Percentiles rank a stretch among this genome's conserved stretches.
phyloP scores from a whole-genome alignment of 2,329 filamentous ascomycete genomes.

The Aureobasidium mangrovei region DNA sequence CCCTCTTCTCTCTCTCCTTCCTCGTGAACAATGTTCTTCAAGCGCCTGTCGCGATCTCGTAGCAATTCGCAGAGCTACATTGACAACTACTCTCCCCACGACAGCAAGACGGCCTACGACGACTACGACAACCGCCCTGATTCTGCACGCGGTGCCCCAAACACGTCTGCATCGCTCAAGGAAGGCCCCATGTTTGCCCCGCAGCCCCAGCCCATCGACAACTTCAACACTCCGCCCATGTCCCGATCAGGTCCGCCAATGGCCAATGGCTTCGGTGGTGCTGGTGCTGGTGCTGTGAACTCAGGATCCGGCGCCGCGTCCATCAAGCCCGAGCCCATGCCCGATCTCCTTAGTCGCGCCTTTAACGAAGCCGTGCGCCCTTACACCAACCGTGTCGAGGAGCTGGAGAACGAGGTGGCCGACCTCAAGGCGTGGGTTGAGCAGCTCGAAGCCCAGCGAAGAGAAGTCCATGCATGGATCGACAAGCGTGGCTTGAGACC shows the following conservation, averaged over 20 bases:
- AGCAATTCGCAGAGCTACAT: conserved; percentile 42
- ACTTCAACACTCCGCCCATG: conserved; percentile 14
- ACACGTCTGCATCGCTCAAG: conserved; percentile 20
- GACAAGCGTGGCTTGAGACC: conserved; percentile 46
- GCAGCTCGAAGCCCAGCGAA: conserved; percentile 42
- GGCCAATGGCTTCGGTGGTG: conserved; percentile 20
- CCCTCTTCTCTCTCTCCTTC: conserved; percentile 18
- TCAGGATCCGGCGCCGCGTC: not conserved
- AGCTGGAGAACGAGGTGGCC: conserved; percentile 42
- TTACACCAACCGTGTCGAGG: conserved; percentile 45
- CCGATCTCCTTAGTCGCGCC: conserved; percentile 43
- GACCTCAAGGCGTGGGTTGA: conserved; percentile 43
- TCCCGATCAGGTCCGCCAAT: conserved; percentile 13
- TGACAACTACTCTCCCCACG: conserved; percentile 36
- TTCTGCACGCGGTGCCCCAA: conserved; percentile 27
- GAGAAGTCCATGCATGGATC: conserved; percentile 46
- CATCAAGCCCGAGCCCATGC: conserved; percentile 34
- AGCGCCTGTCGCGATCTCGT: conserved; percentile 36
- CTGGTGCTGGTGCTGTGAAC: conserved; percentile 10
- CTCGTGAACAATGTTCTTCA: conserved; percentile 37
- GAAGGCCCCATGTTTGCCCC: conserved; percentile 35
- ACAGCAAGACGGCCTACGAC: conserved; percentile 36
- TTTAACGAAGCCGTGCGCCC: conserved; percentile 46
- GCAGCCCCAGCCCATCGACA: conserved; percentile 11
- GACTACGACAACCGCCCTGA: conserved; percentile 32